Conservation (phyloP, 352 stramenopile species). For the Blastocystis sp. region DNA sequence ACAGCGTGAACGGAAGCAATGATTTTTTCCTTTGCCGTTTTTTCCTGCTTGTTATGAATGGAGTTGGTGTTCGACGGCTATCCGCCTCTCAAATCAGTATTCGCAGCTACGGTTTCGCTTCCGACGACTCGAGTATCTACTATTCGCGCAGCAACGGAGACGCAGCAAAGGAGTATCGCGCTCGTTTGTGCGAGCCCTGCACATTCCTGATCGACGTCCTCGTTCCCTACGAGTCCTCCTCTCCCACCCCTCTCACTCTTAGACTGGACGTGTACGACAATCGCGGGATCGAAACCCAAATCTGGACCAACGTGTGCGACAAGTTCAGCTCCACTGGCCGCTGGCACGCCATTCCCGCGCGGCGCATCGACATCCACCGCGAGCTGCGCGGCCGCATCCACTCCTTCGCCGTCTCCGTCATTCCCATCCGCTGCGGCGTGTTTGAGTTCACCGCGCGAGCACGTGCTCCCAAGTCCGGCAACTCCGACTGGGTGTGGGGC, state of each 20-base stretch:
- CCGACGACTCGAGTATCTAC: constrained; percentile 33
- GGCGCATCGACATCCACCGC: constrained; percentile 38
- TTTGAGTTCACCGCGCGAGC: constrained; percentile 67
- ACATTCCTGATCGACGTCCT: constrained; percentile 64
- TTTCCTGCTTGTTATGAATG: too few relatives aligned
- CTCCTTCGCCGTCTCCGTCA: constrained; percentile 50
- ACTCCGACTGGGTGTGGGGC: constrained; percentile 64
- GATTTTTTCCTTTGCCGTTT: too few relatives aligned
- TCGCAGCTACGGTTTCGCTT: constrained; percentile 28
- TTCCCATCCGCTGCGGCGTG: constrained; percentile 64
- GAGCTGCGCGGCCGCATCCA: constrained; percentile 48
- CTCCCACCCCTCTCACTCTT: not conserved
- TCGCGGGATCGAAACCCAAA: constrained; percentile 64
- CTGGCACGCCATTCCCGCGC: constrained; percentile 63
- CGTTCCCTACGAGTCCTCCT: constrained; percentile 67
- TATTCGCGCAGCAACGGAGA: constrained; percentile 45
- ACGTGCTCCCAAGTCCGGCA: constrained; percentile 67
- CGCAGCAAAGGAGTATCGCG: not conserved
- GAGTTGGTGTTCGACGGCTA: not conserved
- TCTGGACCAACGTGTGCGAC: constrained; percentile 68
- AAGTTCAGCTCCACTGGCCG: constrained; percentile 65
- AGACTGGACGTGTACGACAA: constrained; percentile 67
- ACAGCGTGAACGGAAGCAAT: too few relatives aligned
- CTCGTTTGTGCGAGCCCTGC: constrained; percentile 65
- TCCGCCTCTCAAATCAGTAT: constrained; percentile 36